Evolutionary conservation across 129 eudicot species (phyloP).

Genomic region (Arctium minus): DNA sequence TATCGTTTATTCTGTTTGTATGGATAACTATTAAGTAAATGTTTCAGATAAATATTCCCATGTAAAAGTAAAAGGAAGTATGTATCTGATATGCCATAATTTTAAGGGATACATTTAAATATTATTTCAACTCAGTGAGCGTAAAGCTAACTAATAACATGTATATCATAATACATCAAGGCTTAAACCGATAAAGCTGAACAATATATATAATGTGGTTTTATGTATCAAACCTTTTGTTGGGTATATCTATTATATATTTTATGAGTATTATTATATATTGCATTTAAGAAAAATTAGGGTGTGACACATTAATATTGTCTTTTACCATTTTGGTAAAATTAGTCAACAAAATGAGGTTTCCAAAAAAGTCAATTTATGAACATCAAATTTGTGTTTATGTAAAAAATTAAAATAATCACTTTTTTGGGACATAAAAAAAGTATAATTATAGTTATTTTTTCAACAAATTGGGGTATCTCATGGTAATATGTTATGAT

Average conservation of each 20-base stretch:
- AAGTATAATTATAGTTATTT: background rate
- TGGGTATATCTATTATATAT: too few relatives aligned
- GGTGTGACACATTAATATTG: too few relatives aligned
- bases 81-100: background rate
- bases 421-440: background rate
- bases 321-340: background rate
- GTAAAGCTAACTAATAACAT: background rate
- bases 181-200: too few relatives aligned
- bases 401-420: background rate
- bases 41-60: background rate
- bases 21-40: background rate
- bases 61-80: background rate
- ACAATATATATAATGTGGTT: too few relatives aligned
- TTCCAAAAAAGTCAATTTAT: background rate
- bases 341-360: constrained; percentile 13
- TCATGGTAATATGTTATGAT: constrained; percentile 9
- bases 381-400: background rate
- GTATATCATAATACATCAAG: background rate
- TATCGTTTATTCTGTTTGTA: background rate
- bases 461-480: constrained; percentile 3
- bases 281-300: too few relatives aligned
- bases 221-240: too few relatives aligned
- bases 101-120: too few relatives aligned
- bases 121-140: too few relatives aligned
- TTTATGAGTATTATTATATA: too few relatives aligned